Evolutionary conservation across 1,284 basidiomycete genomes (phyloP).

Genomic region (Trametes pubescens): DNA sequence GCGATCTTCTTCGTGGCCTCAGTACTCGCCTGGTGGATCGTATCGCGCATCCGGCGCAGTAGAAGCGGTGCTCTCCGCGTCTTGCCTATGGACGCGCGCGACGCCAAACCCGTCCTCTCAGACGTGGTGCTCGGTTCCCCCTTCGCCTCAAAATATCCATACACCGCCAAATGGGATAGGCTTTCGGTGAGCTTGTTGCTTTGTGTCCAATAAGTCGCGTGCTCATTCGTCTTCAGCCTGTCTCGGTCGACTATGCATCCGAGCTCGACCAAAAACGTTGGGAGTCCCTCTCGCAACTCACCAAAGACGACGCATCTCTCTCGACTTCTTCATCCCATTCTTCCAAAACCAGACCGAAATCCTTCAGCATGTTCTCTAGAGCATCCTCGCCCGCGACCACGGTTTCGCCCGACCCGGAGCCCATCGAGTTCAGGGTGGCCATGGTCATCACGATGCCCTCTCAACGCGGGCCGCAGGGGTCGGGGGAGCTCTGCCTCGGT

Average conservation of each 20-base stretch:
- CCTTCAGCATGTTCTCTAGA: constrained; percentile 10
- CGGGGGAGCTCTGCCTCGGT: constrained; percentile 12
- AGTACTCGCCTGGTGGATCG: constrained; percentile 4
- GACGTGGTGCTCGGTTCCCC: constrained; percentile 4
- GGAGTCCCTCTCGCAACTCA: background rate
- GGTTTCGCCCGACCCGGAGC: background rate
- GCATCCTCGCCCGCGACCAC: constrained; percentile 4
- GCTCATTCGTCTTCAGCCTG: constrained; percentile 1
- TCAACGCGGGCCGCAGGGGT: background rate
- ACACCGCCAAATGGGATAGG: background rate
- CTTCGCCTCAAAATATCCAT: background rate
- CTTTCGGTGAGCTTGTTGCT: constrained; percentile 8
- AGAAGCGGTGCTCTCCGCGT: background rate
- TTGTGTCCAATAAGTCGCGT: background rate
- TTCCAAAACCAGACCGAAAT: background rate
- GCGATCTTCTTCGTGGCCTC: background rate
- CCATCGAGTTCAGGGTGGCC: background rate
- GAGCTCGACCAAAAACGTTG: constrained; percentile 2
- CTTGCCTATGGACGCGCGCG: background rate
- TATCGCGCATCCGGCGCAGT: constrained; percentile 10
- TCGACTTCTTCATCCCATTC: background rate
- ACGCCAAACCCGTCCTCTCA: background rate
- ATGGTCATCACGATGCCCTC: constrained; percentile 13
- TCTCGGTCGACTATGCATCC: constrained; percentile 4
- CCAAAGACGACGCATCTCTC: background rate